Evolutionary conservation across 495 filamentous ascomycete genomes (phyloP), one percentile per base, ranked within the genome.

Genomic region (Penicillium macrosclerotiorum): DNA sequence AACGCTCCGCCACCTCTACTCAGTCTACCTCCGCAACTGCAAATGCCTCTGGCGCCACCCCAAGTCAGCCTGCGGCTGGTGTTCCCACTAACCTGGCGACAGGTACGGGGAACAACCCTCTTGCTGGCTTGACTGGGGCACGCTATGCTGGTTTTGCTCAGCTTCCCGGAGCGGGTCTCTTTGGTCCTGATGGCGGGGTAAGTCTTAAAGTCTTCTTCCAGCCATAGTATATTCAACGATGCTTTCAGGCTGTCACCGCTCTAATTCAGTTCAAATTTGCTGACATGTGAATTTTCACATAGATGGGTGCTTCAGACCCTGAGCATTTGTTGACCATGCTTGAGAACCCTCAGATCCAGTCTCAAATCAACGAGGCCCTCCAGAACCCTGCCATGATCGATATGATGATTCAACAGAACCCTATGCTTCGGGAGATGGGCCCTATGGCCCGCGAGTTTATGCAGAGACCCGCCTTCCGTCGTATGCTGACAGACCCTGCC

Each of bases 151-250:
- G 94, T 3, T 87, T 92, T 64, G 86, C 88, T 25, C 88, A 88
- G 52, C 76, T 99, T 22, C 94, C 94, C 5, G 88, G 86, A 37
- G 83, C 83, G 20, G 89, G 88, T 39, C 80, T 93, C 68, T 99
- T 99, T 68, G 94, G 94, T 13, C 88, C 92, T 34, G 94, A 99
- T 67, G 93, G 93, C 48, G 94, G 94, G 30, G 94, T 97, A 78
- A 78, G 92, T 84, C n/a, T 41, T 17, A 33, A n/a, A n/a, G n/a
- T n/a, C n/a, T n/a, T n/a, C n/a, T n/a, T n/a, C n/a, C n/a, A n/a
- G 11, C 13, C 13, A 26, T 37, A 18, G 31, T 24, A 27, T 30
- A 11, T 19, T 37, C 19, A 17, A 18, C 29, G 9, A 20, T 30
- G 19, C 11, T 3, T 29, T 4, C 22, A n/a, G n/a, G n/a, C n/a